Evolutionary conservation across 2,329 filamentous ascomycete species (phyloP).

Genomic region (Chaetomium olivaceum): DNA sequence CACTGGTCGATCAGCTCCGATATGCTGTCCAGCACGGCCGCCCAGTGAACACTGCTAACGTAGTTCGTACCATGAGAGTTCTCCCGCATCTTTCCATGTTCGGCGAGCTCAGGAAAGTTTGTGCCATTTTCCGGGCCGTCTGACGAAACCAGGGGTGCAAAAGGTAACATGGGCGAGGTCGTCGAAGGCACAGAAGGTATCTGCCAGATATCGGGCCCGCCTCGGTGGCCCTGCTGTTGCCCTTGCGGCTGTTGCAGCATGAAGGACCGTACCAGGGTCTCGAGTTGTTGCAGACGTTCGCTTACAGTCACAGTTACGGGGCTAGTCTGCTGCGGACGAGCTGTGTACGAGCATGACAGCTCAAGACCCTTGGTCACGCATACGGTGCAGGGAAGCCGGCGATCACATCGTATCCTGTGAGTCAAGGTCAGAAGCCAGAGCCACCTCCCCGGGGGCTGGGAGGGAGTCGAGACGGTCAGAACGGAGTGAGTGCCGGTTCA

Average conservation of each 20-base stretch:
- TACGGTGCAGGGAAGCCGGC: neutral
- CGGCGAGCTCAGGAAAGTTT: neutral
- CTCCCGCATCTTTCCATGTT: neutral
- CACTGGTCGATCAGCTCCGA: neutral
- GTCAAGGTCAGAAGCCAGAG: neutral
- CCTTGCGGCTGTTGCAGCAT: neutral
- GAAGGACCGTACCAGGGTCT: neutral
- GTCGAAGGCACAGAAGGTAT: neutral
- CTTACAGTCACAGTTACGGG: neutral
- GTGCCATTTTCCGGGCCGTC: neutral
- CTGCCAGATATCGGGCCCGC: neutral
- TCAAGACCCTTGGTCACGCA: neutral
- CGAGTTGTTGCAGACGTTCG: neutral
- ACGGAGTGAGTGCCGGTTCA: neutral
- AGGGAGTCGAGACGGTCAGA: neutral
- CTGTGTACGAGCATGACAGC: neutral
- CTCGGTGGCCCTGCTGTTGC: neutral
- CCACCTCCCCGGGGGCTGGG: neutral
- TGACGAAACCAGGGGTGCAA: neutral
- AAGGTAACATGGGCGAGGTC: neutral
- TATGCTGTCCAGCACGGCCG: slow-evolving; percentile 1
- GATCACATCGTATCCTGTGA: slow-evolving; percentile 6
- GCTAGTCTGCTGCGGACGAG: neutral
- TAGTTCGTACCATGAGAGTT: neutral
- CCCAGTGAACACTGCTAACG: neutral